Evolutionary conservation across 23 red algal genomes (phyloP), one percentile per base, ranked within the genome.

Genomic region (Gracilaria gracilis): DNA sequence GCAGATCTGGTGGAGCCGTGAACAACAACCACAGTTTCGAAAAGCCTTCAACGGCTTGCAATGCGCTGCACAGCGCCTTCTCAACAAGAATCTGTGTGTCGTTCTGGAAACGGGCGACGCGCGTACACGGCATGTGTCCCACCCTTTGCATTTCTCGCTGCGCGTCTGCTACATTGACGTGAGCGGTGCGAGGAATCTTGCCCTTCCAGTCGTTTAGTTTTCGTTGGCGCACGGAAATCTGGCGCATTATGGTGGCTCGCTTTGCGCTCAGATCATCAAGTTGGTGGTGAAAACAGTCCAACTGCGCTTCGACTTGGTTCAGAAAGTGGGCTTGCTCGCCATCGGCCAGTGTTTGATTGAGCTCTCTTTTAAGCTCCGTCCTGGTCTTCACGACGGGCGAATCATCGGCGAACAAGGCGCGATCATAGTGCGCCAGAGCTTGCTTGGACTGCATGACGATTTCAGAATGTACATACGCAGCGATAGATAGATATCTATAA

Each of bases 121-220:
- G 8, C 47, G 7, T 34, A 47, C 47, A 55, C 8, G 37, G 49
- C 76, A 81, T 58, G 29, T 20, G 31, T 27, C 54, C 54, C 4
- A 27, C 47, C n/a, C 47, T 4, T 81, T 33, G 76, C 37, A 81
- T 6, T 54, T 54, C 76, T 54, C 42, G 12, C 24, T 58, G 49
- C n/a, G 76, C 76, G 33, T 54, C 42, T 57, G 13, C 4, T 12
- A 4, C 4, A 29, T 24, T 59, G 4, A 25, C n/a, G 9, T 81
- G 6, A 9, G 19, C n/a, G 5, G 47, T 59, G 23, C 76, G 76
- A 21, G 76, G 76, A 59, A 81, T 31, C 25, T 81, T 81, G 0
- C 76, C 54, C 33, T 81, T 81, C 76, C 76, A 81, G 33, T 81
- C 76, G 37, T 36, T 35, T 58, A 81, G 47, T 27, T 81, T 81